Conservation (phyloP, 2,329 filamentous ascomycete species). For the Cladosporium halotolerans region DNA sequence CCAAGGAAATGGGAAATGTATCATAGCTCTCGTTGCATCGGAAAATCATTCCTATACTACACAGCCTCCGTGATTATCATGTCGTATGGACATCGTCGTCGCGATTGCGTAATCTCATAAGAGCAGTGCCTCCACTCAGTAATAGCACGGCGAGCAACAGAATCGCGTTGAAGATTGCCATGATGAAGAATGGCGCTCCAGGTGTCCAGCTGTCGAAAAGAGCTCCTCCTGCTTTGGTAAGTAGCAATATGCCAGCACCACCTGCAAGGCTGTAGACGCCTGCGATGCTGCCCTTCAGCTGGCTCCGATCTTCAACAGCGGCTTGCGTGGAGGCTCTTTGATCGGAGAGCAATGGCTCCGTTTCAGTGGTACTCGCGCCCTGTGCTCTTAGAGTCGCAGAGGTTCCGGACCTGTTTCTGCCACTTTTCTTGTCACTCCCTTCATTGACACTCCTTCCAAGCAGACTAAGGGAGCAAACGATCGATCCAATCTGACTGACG, state of each 20-base stretch:
- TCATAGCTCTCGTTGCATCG: not conserved
- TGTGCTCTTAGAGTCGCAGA: conserved; percentile 12
- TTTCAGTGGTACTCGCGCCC: conserved; percentile 18
- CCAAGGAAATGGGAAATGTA: not conserved
- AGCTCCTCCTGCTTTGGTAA: conserved; percentile 85
- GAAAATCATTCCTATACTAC: not conserved
- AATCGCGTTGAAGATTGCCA: conserved; percentile 78
- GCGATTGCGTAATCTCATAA: conserved; percentile 5
- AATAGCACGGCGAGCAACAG: conserved; percentile 48
- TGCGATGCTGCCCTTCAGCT: conserved; percentile 87
- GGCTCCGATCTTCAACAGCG: conserved; percentile 25
- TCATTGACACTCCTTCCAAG: conserved; percentile 72
- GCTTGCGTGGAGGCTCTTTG: not conserved
- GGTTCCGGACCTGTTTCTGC: conserved; percentile 16
- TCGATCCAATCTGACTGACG: conserved; percentile 90
- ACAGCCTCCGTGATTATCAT: not conserved
- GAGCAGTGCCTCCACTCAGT: conserved; percentile 18
- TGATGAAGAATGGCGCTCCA: conserved; percentile 87
- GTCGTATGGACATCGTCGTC: not conserved
- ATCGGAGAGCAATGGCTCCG: conserved; percentile 22
- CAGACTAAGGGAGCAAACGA: conserved; percentile 89
- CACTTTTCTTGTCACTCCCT: conserved; percentile 22
- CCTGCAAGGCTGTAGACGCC: conserved; percentile 90
- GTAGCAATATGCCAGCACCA: conserved; percentile 78
- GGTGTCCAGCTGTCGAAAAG: conserved; percentile 71